phyloP scores from a whole-genome alignment of 805 yeast species.

The Wickerhamiella australiensis region DNA sequence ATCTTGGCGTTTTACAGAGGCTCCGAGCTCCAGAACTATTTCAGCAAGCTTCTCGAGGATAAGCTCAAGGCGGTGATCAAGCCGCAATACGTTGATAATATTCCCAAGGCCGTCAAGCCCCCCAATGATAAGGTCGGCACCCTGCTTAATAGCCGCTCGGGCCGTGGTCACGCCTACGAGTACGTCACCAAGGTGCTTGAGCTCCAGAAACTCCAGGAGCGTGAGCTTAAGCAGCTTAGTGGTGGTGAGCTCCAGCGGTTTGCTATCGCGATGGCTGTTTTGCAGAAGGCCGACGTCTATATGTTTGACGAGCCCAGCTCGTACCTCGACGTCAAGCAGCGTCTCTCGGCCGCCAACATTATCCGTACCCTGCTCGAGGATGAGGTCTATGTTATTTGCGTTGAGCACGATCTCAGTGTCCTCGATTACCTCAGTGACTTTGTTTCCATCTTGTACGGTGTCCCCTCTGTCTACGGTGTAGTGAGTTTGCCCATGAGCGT shows the following conservation, averaged over 20 bases:
- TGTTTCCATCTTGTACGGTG: slow-evolving; percentile 94
- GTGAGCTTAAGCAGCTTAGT: slow-evolving; percentile 82
- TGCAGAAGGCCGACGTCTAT: slow-evolving; percentile 87
- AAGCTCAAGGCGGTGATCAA: slow-evolving; percentile 92
- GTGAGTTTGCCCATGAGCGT: slow-evolving; percentile 94
- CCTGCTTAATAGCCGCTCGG: slow-evolving; percentile 62
- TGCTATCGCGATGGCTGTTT: slow-evolving; percentile 95
- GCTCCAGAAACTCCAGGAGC: slow-evolving; percentile 57
- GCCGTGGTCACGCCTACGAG: slow-evolving; percentile 56
- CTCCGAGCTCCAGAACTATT: slow-evolving; percentile 90
- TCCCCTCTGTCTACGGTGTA: slow-evolving; percentile 97
- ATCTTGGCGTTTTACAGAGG: slow-evolving; percentile 88
- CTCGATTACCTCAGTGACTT: slow-evolving; percentile 94
- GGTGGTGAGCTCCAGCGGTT: slow-evolving; percentile 99
- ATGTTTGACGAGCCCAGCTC: slow-evolving; percentile 99
- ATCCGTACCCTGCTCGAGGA: slow-evolving; percentile 75
- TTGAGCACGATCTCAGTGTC: slow-evolving; percentile 97
- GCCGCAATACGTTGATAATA: slow-evolving; percentile 97
- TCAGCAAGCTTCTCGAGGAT: slow-evolving; percentile 88
- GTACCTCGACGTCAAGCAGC: slow-evolving; percentile 94
- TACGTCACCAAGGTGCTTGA: slow-evolving; percentile 59
- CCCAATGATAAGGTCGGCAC: slow-evolving; percentile 74
- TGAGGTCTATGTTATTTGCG: slow-evolving; percentile 78
- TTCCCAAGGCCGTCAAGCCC: slow-evolving; percentile 91
- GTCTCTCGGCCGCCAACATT: slow-evolving; percentile 92